phyloP scores from a whole-genome alignment of 1,139 yeast species.

The Debaryomyces subglobosus region DNA sequence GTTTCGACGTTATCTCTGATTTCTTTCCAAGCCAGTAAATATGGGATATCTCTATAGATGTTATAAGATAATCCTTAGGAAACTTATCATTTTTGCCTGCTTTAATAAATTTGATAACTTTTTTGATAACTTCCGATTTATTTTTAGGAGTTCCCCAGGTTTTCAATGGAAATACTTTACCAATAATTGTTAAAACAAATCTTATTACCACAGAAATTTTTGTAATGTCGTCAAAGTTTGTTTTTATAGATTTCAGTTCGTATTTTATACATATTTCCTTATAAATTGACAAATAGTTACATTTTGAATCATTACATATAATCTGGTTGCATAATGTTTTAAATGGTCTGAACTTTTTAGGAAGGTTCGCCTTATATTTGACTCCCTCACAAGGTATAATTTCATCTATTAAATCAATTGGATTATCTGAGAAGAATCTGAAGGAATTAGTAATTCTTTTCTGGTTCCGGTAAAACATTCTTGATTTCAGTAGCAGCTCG shows the following conservation, averaged over 20 bases:
- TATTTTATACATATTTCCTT: slow-evolving; percentile 22
- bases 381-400: slow-evolving; percentile 5
- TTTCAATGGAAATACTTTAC: slow-evolving; percentile 53
- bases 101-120: slow-evolving; percentile 42
- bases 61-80: slow-evolving; percentile 25
- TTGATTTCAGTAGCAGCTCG: slow-evolving; percentile 11
- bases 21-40: slow-evolving; percentile 52
- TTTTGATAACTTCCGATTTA: slow-evolving; percentile 39
- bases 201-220: slow-evolving; percentile 33
- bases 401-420: slow-evolving; percentile 6
- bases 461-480: slow-evolving; percentile 15
- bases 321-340: slow-evolving; percentile 18
- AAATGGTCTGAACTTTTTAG: slow-evolving; percentile 26
- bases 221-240: slow-evolving; percentile 26
- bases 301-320: slow-evolving; percentile 26
- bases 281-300: slow-evolving; percentile 29
- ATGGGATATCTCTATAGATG: slow-evolving; percentile 38
- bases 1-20: slow-evolving; percentile 29
- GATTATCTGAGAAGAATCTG: slow-evolving; percentile 4
- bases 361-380: slow-evolving; percentile 15
- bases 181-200: slow-evolving; percentile 44
- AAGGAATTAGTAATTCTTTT: not conserved
- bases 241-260: slow-evolving; percentile 4
- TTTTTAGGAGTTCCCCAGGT: slow-evolving; percentile 61
- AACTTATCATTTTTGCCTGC: slow-evolving; percentile 37